Conservation (phyloP, 768 basidiomycete species). For the Chalciporus piperatus region DNA sequence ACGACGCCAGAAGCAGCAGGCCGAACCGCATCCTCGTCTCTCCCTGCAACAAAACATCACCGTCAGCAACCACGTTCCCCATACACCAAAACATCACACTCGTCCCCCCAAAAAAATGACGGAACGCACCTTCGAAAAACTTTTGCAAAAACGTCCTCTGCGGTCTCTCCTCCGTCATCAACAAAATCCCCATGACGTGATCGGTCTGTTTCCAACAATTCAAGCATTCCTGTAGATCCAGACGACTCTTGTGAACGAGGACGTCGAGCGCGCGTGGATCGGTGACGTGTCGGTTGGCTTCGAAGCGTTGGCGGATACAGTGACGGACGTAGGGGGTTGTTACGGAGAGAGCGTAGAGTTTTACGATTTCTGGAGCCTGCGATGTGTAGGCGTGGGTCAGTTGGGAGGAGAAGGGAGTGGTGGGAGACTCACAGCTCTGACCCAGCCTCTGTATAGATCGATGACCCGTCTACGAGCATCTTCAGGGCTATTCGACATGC, state of each 20-base stretch:
- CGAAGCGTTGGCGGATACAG: conserved; percentile 82
- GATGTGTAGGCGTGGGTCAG: neutral
- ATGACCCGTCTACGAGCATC: conserved; percentile 69
- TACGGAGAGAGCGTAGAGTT: conserved; percentile 77
- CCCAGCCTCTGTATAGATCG: conserved; percentile 90
- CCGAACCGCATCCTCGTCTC: conserved; percentile 68
- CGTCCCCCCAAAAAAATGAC: neutral
- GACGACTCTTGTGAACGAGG: conserved; percentile 76
- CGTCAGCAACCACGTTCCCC: neutral
- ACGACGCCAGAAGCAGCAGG: conserved; percentile 59
- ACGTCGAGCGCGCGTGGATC: conserved; percentile 84
- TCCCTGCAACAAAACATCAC: conserved; percentile 42
- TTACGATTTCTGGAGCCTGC: conserved; percentile 89
- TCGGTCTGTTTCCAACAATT: conserved; percentile 92
- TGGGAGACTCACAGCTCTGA: conserved; percentile 71
- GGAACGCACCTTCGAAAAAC: conserved; percentile 73
- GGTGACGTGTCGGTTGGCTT: conserved; percentile 77
- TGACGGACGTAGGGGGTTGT: conserved; percentile 77
- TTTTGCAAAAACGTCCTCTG: conserved; percentile 71
- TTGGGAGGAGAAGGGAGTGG: neutral
- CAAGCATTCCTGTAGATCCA: conserved; percentile 92
- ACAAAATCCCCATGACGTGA: conserved; percentile 70
- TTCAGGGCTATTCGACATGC: conserved; percentile 50
- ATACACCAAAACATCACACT: no score
- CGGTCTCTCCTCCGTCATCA: conserved; percentile 47